These are phyloP conservation scores for Suillus brevipes DNA, from an alignment of 768 basidiomycete species.

Conservation along the genomic window DNA sequence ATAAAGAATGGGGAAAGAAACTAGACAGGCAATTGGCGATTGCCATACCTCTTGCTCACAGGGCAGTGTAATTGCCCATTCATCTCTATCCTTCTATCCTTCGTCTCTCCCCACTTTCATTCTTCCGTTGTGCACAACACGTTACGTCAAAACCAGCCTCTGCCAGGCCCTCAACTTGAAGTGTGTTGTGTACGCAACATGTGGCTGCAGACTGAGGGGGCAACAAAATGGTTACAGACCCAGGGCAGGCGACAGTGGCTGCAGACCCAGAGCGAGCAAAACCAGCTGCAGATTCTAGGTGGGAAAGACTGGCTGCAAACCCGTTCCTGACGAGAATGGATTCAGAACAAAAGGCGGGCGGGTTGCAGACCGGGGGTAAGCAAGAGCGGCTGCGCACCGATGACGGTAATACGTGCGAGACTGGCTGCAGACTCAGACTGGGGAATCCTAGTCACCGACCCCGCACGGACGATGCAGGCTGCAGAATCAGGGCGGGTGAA, in stretches of 20 bases:
- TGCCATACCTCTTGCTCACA: conserved; percentile 67
- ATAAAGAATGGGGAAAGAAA: neutral
- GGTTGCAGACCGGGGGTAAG: neutral
- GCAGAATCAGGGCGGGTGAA: neutral
- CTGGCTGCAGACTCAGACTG: neutral
- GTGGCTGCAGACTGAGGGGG: neutral
- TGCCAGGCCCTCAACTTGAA: conserved; percentile 71
- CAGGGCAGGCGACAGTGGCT: neutral
- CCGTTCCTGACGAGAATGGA: too few species aligned
- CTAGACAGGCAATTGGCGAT: neutral
- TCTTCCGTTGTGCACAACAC: conserved; percentile 63
- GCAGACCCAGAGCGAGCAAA: neutral
- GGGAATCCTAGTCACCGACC: neutral
- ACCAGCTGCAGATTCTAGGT: neutral
- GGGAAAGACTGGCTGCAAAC: neutral
- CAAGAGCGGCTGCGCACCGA: neutral
- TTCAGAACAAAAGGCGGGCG: neutral
- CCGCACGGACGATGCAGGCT: neutral
- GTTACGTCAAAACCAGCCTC: conserved; percentile 91
- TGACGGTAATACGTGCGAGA: neutral
- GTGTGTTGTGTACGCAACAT: conserved; percentile 43
- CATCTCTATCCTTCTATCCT: conserved; percentile 73
- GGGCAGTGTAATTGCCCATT: conserved; percentile 67
- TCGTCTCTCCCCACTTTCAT: conserved; percentile 60
- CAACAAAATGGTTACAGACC: neutral